Percentiles rank a stretch among this genome's conserved stretches.
Conservation (phyloP, 345 rosid species). For the Toxicodendron radicans region DNA sequence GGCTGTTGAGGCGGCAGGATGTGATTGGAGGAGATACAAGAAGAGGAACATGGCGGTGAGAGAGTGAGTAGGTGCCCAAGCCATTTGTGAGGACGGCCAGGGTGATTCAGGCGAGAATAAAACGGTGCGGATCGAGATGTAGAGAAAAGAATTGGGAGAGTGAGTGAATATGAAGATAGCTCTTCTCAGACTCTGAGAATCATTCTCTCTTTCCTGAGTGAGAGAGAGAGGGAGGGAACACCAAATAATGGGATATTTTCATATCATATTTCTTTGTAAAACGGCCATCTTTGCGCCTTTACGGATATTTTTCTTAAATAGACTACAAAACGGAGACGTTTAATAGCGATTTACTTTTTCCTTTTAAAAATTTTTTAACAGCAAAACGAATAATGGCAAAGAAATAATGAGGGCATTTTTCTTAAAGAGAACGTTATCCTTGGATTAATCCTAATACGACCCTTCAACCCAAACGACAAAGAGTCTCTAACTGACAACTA, state of each 20-base stretch:
- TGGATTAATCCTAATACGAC: neutral
- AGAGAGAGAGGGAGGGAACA: slow-evolving; percentile 25
- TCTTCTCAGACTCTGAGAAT: neutral
- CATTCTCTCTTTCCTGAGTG: neutral
- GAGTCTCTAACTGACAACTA: slow-evolving; percentile 10
- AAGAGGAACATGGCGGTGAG: slow-evolving; percentile 17
- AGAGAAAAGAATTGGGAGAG: neutral
- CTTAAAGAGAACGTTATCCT: neutral
- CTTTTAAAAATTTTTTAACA: too few relatives aligned
- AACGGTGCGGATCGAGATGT: slow-evolving; percentile 6
- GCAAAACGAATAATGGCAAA: too few relatives aligned
- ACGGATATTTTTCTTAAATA: too few relatives aligned
- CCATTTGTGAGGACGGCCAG: slow-evolving; percentile 23
- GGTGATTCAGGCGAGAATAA: neutral
- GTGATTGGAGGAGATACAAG: slow-evolving; percentile 21
- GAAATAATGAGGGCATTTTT: neutral
- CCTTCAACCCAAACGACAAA: neutral
- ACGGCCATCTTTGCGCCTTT: too few relatives aligned
- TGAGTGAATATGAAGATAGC: slow-evolving; percentile 4
- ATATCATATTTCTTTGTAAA: too few relatives aligned
- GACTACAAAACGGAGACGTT: too few relatives aligned
- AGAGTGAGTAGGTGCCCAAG: slow-evolving; percentile 18
- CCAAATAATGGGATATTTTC: neutral
- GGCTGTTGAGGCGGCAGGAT: slow-evolving; percentile 24
- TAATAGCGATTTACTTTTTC: too few relatives aligned